Evolutionary conservation across 495 filamentous ascomycete species (phyloP).

Genomic region (Delitschia confertaspora): DNA sequence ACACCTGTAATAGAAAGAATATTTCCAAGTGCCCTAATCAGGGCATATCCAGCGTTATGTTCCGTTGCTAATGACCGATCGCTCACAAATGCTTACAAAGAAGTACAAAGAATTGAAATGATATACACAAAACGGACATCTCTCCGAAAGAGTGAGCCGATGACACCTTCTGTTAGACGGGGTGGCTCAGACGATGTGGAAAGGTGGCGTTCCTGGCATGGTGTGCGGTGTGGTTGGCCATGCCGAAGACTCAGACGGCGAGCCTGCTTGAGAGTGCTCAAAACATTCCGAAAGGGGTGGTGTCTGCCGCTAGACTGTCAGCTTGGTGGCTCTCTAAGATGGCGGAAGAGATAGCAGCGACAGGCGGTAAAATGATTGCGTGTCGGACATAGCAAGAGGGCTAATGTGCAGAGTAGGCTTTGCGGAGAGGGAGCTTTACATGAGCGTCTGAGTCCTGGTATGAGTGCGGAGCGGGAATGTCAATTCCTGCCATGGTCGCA

Average conservation of each 20-base stretch:
- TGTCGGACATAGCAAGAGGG: conserved; percentile 12
- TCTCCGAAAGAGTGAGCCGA: too few relatives aligned
- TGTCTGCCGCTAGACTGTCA: conserved; percentile 50
- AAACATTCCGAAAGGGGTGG: conserved; percentile 76
- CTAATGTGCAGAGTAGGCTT: conserved; percentile 31
- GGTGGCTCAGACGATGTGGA: conserved; percentile 33
- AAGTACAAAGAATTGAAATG: too few relatives aligned
- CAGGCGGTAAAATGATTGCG: conserved; percentile 2
- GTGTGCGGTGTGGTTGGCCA: conserved; percentile 62
- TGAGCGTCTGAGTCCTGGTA: conserved; percentile 60
- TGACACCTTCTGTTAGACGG: too few relatives aligned
- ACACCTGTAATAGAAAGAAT: too few relatives aligned
- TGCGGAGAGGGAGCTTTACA: conserved; percentile 47
- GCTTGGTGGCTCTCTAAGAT: conserved; percentile 18
- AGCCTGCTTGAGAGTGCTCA: conserved; percentile 61
- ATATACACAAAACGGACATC: too few relatives aligned
- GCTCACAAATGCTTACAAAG: too few relatives aligned
- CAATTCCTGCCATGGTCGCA: conserved; percentile 64
- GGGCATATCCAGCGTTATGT: too few relatives aligned
- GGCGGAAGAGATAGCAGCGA: conserved; percentile 22
- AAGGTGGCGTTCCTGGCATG: conserved; percentile 55
- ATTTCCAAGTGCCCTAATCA: too few relatives aligned
- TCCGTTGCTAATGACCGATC: too few relatives aligned
- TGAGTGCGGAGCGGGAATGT: conserved; percentile 51
- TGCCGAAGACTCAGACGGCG: conserved; percentile 42